phyloP scores from a whole-genome alignment of 2,329 filamentous ascomycete species.

The Rhynchosporium secalis region DNA sequence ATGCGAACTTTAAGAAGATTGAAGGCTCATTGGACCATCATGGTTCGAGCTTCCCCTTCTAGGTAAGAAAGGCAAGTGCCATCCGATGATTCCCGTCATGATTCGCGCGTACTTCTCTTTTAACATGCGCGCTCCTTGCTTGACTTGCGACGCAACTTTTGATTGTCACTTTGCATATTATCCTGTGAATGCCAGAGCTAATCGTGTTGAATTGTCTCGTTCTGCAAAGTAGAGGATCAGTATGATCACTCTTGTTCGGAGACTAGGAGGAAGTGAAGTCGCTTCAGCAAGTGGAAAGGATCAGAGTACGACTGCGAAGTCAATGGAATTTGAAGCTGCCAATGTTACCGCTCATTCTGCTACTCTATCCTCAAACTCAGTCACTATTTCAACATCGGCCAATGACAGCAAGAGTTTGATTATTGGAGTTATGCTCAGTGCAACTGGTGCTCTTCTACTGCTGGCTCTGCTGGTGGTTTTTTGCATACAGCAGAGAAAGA shows the following conservation, averaged over 20 bases:
- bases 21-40: constrained; percentile 1
- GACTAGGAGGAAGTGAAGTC: constrained; percentile 13
- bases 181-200: not conserved
- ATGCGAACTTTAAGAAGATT: constrained; percentile 14
- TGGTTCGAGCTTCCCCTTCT: constrained; percentile 21
- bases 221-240: not conserved
- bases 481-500: constrained; percentile 24
- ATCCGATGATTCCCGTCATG: constrained; percentile 24
- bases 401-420: constrained; percentile 20
- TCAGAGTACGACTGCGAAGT: constrained; percentile 11
- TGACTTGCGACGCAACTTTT: constrained; percentile 1
- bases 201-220: constrained; percentile 1
- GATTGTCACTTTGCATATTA: constrained; percentile 5
- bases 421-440: constrained; percentile 28
- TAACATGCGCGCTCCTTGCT: constrained; percentile 14
- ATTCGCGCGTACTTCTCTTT: constrained; percentile 20
- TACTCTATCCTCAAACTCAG: constrained; percentile 13
- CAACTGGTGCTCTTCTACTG: constrained; percentile 24
- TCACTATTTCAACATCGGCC: constrained; percentile 17
- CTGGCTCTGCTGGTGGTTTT: constrained; percentile 25
- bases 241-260: constrained; percentile 23
- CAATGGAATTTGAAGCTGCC: constrained; percentile 17
- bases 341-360: constrained; percentile 20
- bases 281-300: constrained; percentile 15
- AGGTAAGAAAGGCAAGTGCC: constrained; percentile 20